A percentile compares a stretch with the other conserved stretches of the same genome.
Evolutionary conservation across 805 yeast genomes (phyloP).

Genomic region (Kluyveromyces siamensis): DNA sequence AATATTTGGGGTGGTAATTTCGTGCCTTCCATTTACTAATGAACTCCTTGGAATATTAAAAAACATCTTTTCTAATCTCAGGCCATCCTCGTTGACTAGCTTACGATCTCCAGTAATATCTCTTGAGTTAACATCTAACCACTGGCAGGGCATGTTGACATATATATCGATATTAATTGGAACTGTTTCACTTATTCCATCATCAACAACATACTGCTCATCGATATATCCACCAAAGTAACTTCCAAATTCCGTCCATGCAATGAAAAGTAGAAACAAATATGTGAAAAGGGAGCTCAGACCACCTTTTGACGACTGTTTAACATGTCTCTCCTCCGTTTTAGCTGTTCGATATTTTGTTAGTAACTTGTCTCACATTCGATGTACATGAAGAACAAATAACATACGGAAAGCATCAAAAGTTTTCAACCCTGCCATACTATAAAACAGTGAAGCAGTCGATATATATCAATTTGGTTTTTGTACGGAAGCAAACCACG

Average conservation of each 20-base stretch:
- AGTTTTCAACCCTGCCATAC: conserved; percentile 35
- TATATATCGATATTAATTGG: conserved; percentile 70
- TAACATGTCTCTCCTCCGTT: conserved; percentile 59
- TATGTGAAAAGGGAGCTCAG: conserved; percentile 56
- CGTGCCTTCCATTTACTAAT: conserved; percentile 36
- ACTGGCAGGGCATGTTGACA: conserved; percentile 78
- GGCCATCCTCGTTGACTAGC: conserved; percentile 58
- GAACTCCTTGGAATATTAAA: conserved; percentile 47
- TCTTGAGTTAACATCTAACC: conserved; percentile 61
- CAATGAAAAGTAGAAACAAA: conserved; percentile 52
- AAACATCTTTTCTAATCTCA: conserved; percentile 58
- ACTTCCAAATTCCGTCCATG: conserved; percentile 82
- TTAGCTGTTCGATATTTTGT: conserved; percentile 39
- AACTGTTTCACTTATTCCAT: conserved; percentile 45
- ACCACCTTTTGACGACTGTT: conserved; percentile 72
- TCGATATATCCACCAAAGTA: conserved; percentile 75
- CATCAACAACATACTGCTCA: conserved; percentile 70
- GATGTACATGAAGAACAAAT: background rate
- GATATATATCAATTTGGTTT: background rate
- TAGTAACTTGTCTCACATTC: conserved; percentile 1
- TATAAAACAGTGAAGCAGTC: background rate
- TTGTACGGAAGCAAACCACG: background rate
- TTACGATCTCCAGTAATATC: conserved; percentile 74
- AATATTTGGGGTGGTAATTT: conserved; percentile 49
- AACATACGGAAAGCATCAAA: conserved; percentile 67